These are phyloP conservation scores for Penicillium atrosanguineum DNA, from an alignment of 495 filamentous ascomycete genomes.

Conservation along the genomic window DNA sequence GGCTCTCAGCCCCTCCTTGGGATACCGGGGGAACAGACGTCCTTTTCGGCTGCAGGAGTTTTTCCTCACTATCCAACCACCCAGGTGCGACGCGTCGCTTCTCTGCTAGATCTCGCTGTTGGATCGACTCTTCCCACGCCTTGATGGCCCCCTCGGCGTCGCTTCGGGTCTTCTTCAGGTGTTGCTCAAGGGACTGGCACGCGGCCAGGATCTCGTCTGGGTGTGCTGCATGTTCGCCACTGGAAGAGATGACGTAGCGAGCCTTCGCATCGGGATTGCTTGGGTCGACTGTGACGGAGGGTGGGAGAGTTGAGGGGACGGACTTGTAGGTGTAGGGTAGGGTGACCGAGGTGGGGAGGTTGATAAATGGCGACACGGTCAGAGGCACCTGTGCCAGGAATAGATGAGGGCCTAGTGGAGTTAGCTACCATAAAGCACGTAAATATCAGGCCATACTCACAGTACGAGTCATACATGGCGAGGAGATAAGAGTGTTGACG, in stretches of 20 bases:
- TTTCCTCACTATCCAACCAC: constrained; percentile 87
- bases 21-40: constrained; percentile 10
- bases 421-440: constrained; percentile 14
- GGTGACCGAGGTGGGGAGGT: constrained; percentile 83
- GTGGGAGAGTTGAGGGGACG: constrained; percentile 80
- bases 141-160: constrained; percentile 64
- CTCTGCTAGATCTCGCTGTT: constrained; percentile 80
- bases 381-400: constrained; percentile 89
- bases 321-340: constrained; percentile 94
- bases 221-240: constrained; percentile 71
- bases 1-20: constrained; percentile 34
- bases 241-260: constrained; percentile 70
- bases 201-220: constrained; percentile 79
- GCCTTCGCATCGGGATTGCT: constrained; percentile 44
- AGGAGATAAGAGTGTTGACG: neutral
- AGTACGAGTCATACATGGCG: constrained; percentile 46
- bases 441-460: constrained; percentile 22
- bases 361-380: constrained; percentile 91
- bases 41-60: constrained; percentile 68
- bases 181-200: constrained; percentile 71
- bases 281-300: constrained; percentile 61
- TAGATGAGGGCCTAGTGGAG: constrained; percentile 66
- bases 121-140: constrained; percentile 68
- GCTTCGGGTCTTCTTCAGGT: constrained; percentile 60
- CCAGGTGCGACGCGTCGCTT: constrained; percentile 89